Conservation (phyloP, 495 filamentous ascomycete genomes). For the Massariosphaeria phaeospora region DNA sequence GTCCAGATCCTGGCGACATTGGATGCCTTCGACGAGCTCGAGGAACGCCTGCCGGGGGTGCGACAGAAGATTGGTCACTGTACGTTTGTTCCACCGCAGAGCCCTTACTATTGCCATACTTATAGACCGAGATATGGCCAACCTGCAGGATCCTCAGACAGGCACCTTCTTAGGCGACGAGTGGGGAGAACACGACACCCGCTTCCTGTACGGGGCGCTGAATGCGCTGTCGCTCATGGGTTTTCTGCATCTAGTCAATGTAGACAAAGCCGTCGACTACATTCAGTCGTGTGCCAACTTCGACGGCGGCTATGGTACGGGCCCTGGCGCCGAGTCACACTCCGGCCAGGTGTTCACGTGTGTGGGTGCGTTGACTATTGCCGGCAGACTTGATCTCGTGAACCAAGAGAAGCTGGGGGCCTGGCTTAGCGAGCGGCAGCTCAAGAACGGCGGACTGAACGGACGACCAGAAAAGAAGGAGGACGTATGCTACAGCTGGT, state of each 20-base stretch:
- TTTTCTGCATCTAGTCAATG: slow-evolving; percentile 64
- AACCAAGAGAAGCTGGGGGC: slow-evolving; percentile 73
- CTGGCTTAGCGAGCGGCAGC: slow-evolving; percentile 91
- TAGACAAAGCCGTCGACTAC: slow-evolving; percentile 71
- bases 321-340: slow-evolving; percentile 86
- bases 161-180: slow-evolving; percentile 90
- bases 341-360: slow-evolving; percentile 93
- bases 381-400: slow-evolving; percentile 73
- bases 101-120: slow-evolving; percentile 3
- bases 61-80: slow-evolving; percentile 68
- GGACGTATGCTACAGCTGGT: slow-evolving; percentile 99
- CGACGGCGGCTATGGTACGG: slow-evolving; percentile 87
- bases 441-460: slow-evolving; percentile 82
- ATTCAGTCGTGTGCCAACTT: slow-evolving; percentile 79
- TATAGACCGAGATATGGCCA: slow-evolving; percentile 62
- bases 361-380: slow-evolving; percentile 81
- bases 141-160: slow-evolving; percentile 70
- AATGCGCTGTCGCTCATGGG: slow-evolving; percentile 79
- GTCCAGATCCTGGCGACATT: slow-evolving; percentile 83
- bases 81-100: slow-evolving; percentile 43
- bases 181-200: slow-evolving; percentile 93
- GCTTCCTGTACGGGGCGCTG: slow-evolving; percentile 85
- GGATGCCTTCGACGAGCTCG: slow-evolving; percentile 79
- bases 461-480: slow-evolving; percentile 92
- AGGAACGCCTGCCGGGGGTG: slow-evolving; percentile 59